These are phyloP conservation scores for Cyberlindnera sargentensis DNA, from an alignment of 805 yeast genomes.

Conservation along the genomic window DNA sequence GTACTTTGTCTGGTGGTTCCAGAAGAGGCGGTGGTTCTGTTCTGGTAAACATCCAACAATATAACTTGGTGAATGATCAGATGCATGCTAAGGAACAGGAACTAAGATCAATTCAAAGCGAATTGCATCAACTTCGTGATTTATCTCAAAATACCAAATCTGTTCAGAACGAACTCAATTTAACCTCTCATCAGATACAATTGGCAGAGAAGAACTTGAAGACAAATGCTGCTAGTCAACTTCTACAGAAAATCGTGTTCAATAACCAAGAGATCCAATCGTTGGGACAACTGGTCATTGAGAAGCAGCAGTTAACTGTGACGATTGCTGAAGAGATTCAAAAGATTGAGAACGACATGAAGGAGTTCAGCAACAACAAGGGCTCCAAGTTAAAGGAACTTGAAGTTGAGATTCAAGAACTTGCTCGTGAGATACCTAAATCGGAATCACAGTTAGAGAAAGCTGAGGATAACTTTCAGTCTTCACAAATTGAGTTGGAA, in stretches of 20 bases:
- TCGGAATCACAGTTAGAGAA: slow-evolving; percentile 36
- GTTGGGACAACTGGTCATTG: slow-evolving; percentile 32
- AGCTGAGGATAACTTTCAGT: slow-evolving; percentile 50
- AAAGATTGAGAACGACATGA: slow-evolving; percentile 64
- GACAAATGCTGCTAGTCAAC: slow-evolving; percentile 47
- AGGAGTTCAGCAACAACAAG: slow-evolving; percentile 73
- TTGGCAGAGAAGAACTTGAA: slow-evolving; percentile 48
- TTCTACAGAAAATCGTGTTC: slow-evolving; percentile 43
- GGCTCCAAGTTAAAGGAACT: slow-evolving; percentile 70
- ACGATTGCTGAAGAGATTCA: slow-evolving; percentile 37
- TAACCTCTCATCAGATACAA: slow-evolving; percentile 53
- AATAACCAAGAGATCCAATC: slow-evolving; percentile 39
- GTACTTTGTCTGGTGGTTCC: slow-evolving; percentile 94
- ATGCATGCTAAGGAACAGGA: slow-evolving; percentile 36
- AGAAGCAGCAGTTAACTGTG: slow-evolving; percentile 27
- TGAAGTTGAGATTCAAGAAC: slow-evolving; percentile 40
- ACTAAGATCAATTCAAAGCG: slow-evolving; percentile 31
- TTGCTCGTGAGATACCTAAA: slow-evolving; percentile 30
- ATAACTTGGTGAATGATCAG: slow-evolving; percentile 38
- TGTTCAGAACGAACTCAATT: slow-evolving; percentile 50
- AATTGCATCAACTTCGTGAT: slow-evolving; percentile 35
- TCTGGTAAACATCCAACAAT: slow-evolving; percentile 59
- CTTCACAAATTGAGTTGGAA: slow-evolving; percentile 62
- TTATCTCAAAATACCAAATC: slow-evolving; percentile 43
- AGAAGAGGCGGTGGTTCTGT: slow-evolving; percentile 52